Evolutionary conservation across 768 basidiomycete genomes (phyloP), one percentile per base, ranked within the genome.

Genomic region (Clathrus columnatus): DNA sequence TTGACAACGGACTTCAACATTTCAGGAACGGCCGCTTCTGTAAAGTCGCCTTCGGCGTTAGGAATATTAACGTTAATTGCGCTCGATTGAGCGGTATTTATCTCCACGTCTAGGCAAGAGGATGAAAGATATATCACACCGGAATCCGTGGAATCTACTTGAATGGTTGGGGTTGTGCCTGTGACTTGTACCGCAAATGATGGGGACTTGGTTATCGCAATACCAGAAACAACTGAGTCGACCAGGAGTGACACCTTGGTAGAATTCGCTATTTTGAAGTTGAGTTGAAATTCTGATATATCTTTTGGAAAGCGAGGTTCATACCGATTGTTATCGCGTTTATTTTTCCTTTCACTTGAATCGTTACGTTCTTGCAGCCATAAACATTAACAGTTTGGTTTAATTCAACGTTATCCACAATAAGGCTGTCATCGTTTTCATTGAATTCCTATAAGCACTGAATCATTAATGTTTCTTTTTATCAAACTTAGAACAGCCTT

Each of bases 91-190:
- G 91, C 86, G 0, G 93, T 95, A 26, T 89, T 90, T 62, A 99
- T 87, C 71, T 97, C 93, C 8, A 82, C 78, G 54, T 68, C 78
- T 50, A 97, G 74, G 61, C 85, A 86, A 11, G 79, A 82, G 65
- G 84, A 87, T 21, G 91, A 93, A 36, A 99, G 79, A 71, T 89
- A 99, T 61, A 99, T 83, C 67, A 92, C 90, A 5, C 96, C 96
- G 6, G 88, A 90, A 69, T 98, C 96, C 14, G 92, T 95, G 16
- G 87, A 85, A 69, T 99, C 96, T 18, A 99, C 71, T 64, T 94
- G 90, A 57, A 99, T 82, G 61, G 92, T 98, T 1, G 96, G 95
- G 28, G 87, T 88, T 1, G 76, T 72, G 24, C 95, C 95, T 2
- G 85, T 89, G 61, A 99, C 84, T 69, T 99, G 95, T 42, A 98